These are phyloP conservation scores for Dictyostelium purpureum DNA, from an alignment of 78 protist genomes.

Conservation along the genomic window DNA sequence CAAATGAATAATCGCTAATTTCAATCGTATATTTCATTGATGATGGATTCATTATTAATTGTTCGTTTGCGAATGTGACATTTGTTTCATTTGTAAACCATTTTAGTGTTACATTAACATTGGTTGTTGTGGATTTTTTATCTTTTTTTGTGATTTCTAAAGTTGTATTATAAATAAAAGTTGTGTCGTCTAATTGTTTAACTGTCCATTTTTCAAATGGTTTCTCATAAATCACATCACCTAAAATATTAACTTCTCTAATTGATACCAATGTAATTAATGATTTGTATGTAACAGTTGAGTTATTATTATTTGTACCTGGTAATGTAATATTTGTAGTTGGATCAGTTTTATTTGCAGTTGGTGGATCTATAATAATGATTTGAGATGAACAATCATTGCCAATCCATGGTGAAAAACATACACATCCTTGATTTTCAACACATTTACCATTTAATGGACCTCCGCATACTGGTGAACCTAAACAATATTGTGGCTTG, in stretches of 20 bases:
- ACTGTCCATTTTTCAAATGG: neutral
- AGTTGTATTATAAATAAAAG: neutral
- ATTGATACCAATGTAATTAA: neutral
- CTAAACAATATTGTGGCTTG: neutral
- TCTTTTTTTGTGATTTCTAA: neutral
- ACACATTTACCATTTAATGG: neutral
- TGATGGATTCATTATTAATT: neutral
- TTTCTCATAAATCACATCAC: neutral
- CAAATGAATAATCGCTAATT: neutral
- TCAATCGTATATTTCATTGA: slow-evolving; percentile 11
- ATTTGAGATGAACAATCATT: neutral
- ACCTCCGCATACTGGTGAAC: neutral
- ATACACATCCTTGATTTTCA: neutral
- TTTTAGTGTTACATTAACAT: neutral
- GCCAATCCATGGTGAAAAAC: slow-evolving; percentile 19
- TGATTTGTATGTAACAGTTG: neutral
- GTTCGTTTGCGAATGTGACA: neutral
- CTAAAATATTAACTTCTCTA: neutral
- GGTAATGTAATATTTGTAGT: neutral
- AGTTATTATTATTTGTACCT: neutral
- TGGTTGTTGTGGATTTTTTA: no score
- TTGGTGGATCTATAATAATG: neutral
- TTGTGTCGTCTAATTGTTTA: neutral
- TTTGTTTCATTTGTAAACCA: neutral
- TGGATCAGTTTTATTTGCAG: neutral